Conservation (phyloP, 179 eudicot species). For the Heliamphora pulchella region DNA sequence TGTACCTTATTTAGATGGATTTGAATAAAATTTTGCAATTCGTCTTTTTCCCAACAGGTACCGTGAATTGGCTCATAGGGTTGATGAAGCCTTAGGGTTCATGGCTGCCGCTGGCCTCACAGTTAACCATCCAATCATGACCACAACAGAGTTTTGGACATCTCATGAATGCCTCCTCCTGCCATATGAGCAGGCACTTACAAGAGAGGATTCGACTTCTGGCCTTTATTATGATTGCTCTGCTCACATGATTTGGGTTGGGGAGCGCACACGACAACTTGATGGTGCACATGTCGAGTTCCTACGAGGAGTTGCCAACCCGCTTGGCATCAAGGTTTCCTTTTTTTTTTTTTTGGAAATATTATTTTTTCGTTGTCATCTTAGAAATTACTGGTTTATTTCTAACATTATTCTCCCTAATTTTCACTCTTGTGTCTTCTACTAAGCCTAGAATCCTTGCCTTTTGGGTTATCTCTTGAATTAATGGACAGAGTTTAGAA, state of each 20-base stretch:
- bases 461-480: background rate
- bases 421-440: background rate
- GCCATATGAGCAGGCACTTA: constrained; percentile 33
- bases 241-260: constrained; percentile 32
- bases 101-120: constrained; percentile 33
- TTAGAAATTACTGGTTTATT: background rate
- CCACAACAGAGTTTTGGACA: constrained; percentile 27
- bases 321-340: constrained; percentile 28
- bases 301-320: constrained; percentile 29
- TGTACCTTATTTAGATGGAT: background rate
- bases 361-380: background rate
- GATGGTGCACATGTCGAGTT: constrained; percentile 31
- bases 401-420: background rate
- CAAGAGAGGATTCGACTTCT: constrained; percentile 29
- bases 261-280: constrained; percentile 30
- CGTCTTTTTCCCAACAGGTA: constrained; percentile 17
- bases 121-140: constrained; percentile 24
- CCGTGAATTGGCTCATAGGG: constrained; percentile 30
- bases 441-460: background rate
- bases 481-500: background rate
- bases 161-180: constrained; percentile 30
- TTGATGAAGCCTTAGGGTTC: constrained; percentile 30
- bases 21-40: background rate
- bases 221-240: constrained; percentile 31
- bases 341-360: background rate